Percentiles rank a stretch among this genome's conserved stretches.
These are phyloP conservation scores for Cladorrhinum samala DNA, from an alignment of 495 filamentous ascomycete species.

Conservation along the genomic window DNA sequence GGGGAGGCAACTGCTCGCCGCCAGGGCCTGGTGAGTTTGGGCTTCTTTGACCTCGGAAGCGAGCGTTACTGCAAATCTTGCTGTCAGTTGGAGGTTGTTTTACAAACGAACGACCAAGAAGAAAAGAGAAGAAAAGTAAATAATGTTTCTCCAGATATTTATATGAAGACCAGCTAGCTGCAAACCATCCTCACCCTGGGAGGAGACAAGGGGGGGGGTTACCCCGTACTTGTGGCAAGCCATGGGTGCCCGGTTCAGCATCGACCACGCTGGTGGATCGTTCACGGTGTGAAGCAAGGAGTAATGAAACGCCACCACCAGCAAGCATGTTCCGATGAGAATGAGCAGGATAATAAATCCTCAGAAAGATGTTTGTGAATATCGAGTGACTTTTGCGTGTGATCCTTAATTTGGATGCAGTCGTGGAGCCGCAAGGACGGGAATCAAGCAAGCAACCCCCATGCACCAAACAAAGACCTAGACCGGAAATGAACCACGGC, in stretches of 20 bases:
- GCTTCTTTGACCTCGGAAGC: slow-evolving; percentile 28
- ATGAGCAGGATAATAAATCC: too few species aligned
- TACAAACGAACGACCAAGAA: not conserved
- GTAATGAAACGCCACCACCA: not conserved
- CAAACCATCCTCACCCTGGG: not conserved
- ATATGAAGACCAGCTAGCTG: not conserved
- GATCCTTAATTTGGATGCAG: too few species aligned
- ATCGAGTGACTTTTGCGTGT: too few species aligned
- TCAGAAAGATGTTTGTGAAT: too few species aligned
- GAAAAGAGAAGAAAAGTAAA: not conserved
- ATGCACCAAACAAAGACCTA: not conserved
- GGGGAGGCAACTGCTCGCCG: not conserved
- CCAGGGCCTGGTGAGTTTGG: slow-evolving; percentile 20
- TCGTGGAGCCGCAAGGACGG: too few species aligned
- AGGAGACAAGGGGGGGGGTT: not conserved
- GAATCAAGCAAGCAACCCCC: too few species aligned
- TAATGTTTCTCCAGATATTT: not conserved
- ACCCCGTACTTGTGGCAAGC: slow-evolving; percentile 1
- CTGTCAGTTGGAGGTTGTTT: slow-evolving; percentile 1
- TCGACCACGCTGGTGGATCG: slow-evolving; percentile 2
- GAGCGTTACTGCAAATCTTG: slow-evolving; percentile 22
- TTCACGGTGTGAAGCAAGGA: not conserved
- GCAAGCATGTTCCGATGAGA: not conserved
- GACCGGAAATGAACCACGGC: not conserved
- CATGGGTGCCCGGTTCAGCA: slow-evolving; percentile 2